Evolutionary conservation across 1,284 basidiomycete genomes (phyloP), one percentile per base, ranked within the genome.

Genomic region (Fomitopsis palustris): DNA sequence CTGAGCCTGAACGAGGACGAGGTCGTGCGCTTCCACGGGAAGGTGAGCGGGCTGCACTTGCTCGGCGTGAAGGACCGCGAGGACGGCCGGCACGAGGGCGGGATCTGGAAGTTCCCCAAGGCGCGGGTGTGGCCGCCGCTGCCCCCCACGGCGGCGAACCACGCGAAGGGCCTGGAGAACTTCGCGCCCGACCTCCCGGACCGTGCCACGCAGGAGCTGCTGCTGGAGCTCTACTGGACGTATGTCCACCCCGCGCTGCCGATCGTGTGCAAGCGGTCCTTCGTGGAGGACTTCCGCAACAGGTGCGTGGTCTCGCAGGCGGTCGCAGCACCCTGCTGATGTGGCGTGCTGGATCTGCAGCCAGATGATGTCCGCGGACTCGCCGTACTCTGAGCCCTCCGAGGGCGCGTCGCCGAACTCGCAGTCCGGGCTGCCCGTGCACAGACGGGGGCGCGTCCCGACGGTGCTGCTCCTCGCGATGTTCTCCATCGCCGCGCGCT

Each of bases 51-150:
- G 0, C 72, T 95, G 61, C 86, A 95, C 71, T 77, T 95, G 56
- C 75, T 95, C 54, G 85, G 85, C 16, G 77, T 78, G 65, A 84
- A 82, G 56, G 82, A 85, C 57, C 78, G 82, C 27, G 68, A 78
- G 53, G 87, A 90, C 67, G 77, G 79, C 41, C 78, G 88, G 66
- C 90, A 87, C 67, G 86, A 89, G 64, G 89, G 88, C 35, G 91
- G 90, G 1, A 88, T 93, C 58, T 93, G 92, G 91, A 84, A 85
- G 29, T 93, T 94, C 72, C 92, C 92, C 0, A 86, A 85, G 65
- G 87, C 89, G 4, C 80, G 92, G 16, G 87, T 93, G 21, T 94
- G 92, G 93, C 93, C 92, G 0, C 85, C 84, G 3, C 74, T 88
- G 33, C 75, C 76, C 23, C 77, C 81, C 4, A 64, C 64, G 2